Conservation (phyloP, 2,329 filamentous ascomycete genomes). For the Dactylella cylindrospora region DNA sequence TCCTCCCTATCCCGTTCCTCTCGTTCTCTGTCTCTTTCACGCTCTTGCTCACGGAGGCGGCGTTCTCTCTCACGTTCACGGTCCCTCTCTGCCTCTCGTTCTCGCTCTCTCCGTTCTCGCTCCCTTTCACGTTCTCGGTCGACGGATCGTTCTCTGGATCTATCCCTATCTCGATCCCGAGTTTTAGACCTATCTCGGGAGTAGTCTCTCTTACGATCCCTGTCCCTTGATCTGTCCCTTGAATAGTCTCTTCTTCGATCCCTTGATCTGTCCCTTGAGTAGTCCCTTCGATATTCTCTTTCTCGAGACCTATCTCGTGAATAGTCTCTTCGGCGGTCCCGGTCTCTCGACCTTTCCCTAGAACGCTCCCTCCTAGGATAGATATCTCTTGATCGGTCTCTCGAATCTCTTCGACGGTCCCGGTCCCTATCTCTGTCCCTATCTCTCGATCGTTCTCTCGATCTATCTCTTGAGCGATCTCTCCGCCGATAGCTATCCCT, state of each 20-base stretch:
- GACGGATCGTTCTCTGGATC: slow-evolving; percentile 9
- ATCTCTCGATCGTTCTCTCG: slow-evolving; percentile 30
- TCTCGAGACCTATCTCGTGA: slow-evolving; percentile 11
- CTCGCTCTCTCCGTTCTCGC: slow-evolving; percentile 2
- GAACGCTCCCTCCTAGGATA: no score
- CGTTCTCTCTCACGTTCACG: slow-evolving; percentile 26
- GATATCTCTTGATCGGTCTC: slow-evolving; percentile 28
- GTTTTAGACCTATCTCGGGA: slow-evolving; percentile 27
- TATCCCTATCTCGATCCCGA: slow-evolving; percentile 32
- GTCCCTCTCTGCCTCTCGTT: slow-evolving; percentile 16
- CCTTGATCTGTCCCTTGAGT: slow-evolving; percentile 29
- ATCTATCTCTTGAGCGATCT: slow-evolving; percentile 19
- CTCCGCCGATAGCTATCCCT: slow-evolving; percentile 7
- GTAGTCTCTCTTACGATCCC: slow-evolving; percentile 22
- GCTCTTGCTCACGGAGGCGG: slow-evolving; percentile 11
- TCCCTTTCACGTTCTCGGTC: slow-evolving; percentile 8
- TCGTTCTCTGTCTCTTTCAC: slow-evolving; percentile 29
- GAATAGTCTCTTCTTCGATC: slow-evolving; percentile 23
- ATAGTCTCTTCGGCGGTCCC: neutral
- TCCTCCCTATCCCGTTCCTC: slow-evolving; percentile 12
- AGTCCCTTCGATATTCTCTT: slow-evolving; percentile 14
- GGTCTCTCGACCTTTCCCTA: no score
- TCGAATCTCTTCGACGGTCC: slow-evolving; percentile 18
- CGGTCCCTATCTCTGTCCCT: no score
- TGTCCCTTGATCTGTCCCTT: slow-evolving; percentile 23